Base-by-base conservation (phyloP, 345 rosid species). In the Eucalyptus sp. region DNA sequence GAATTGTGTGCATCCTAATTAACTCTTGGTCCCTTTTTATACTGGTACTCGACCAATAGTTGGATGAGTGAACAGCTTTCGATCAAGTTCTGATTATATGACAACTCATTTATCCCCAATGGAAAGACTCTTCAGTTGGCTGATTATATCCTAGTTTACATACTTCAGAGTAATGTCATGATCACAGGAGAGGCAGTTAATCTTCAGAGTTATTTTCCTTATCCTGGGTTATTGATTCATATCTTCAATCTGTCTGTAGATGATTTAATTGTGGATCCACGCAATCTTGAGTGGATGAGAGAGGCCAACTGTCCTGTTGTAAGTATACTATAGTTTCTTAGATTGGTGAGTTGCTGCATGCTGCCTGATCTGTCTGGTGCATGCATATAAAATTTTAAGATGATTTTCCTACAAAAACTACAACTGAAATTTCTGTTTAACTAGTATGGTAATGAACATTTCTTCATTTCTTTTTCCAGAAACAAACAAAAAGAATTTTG, bases 301-400 rank as follows among this genome's bases (percentile, higher is more conserved):
- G 98, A 98, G 92, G 95, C 98, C 41, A 95, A 94, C 91, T 98
- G 99, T 88, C 99, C 99, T 88, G 96, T 98, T 89, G 99, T 97
- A 94, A 94, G 99, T 87, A 37, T 33, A 76, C 48, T 14, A 51
- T 87, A 62, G 88, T 87, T 87, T 51, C 24, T 60, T 37, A 44
- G 17, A 54, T 51, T 86, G 87, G 27, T 31, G 43, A 86, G 33
- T 86, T 49, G 64, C 44, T 86, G 62, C 64, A 25, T 64, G 27
- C 56, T 71, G 17, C 37, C 88, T 87, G 83, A 66, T 33, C 54
- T 80, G 46, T 60, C 0, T 24, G 52, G 60, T 71, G 58, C 44
- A 43, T 51, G 54, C 64, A 41, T 27, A 43, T 60, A 20, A 87
- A 44, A 18, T 52, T 60, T 31, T 60, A 33, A 60, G 43, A 46